A percentile compares a stretch with the other conserved stretches of the same genome.
Evolutionary conservation across 768 basidiomycete genomes (phyloP).

Genomic region (Tricholoma sp.): DNA sequence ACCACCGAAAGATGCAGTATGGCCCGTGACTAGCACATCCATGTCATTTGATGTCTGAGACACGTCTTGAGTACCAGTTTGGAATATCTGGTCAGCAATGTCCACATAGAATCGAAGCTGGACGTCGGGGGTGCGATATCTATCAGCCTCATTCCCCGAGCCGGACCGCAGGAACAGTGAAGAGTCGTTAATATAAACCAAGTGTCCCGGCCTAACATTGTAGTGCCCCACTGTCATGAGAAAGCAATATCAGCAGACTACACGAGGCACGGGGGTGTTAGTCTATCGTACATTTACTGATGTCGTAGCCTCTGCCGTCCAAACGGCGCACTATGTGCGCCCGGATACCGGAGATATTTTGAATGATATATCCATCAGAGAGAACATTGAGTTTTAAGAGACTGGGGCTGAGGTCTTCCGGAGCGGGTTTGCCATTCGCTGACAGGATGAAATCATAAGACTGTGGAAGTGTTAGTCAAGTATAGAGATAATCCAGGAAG

Average conservation of each 20-base stretch:
- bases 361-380: conserved; percentile 66
- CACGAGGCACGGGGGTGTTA: not conserved
- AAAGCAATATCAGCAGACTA: conserved; percentile 4
- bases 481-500: not conserved
- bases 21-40: conserved; percentile 51
- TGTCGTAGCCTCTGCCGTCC: conserved; percentile 83
- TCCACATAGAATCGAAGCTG: conserved; percentile 58
- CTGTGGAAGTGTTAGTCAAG: conserved; percentile 31
- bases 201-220: conserved; percentile 71
- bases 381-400: conserved; percentile 57
- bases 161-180: conserved; percentile 33
- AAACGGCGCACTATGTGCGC: conserved; percentile 73
- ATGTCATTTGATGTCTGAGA: conserved; percentile 24
- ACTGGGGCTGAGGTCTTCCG: conserved; percentile 70
- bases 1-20: conserved; percentile 68
- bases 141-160: conserved; percentile 17
- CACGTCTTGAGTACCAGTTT: conserved; percentile 26
- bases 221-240: conserved; percentile 68
- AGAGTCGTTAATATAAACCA: conserved; percentile 76
- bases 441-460: conserved; percentile 81
- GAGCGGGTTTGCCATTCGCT: conserved; percentile 42
- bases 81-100: conserved; percentile 42
- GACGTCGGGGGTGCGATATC: conserved; percentile 35
- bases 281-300: conserved; percentile 63
- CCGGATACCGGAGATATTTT: conserved; percentile 75